phyloP scores from a whole-genome alignment of 2,329 filamentous ascomycete genomes.

The Alternaria triticimaculans region DNA sequence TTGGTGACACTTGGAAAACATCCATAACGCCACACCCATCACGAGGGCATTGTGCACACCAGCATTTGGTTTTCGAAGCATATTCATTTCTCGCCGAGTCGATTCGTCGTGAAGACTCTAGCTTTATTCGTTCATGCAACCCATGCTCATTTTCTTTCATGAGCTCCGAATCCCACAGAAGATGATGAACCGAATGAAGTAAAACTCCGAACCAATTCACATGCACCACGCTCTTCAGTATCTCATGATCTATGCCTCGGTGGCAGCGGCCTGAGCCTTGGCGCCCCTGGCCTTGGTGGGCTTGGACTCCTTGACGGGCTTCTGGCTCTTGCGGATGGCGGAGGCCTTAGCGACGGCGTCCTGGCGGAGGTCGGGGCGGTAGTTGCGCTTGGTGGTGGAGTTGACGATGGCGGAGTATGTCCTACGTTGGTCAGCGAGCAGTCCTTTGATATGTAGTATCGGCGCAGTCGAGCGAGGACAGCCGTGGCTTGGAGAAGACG shows the following conservation, averaged over 20 bases:
- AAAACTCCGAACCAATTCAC: constrained; percentile 22
- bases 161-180: constrained; percentile 19
- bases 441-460: background rate
- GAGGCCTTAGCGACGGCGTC: constrained; percentile 84
- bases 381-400: constrained; percentile 80
- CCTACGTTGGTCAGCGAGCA: constrained; percentile 50
- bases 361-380: constrained; percentile 65
- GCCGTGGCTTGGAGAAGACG: constrained; percentile 49
- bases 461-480: background rate
- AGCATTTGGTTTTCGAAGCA: constrained; percentile 12
- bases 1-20: background rate
- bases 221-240: constrained; percentile 14
- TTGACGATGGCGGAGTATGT: constrained; percentile 89
- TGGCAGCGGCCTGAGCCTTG: constrained; percentile 74
- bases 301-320: constrained; percentile 75
- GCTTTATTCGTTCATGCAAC: constrained; percentile 15
- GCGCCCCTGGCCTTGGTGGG: constrained; percentile 78
- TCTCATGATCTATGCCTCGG: constrained; percentile 35
- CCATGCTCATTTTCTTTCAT: constrained; percentile 17
- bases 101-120: constrained; percentile 16
- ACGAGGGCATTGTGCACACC: background rate
- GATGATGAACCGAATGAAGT: constrained; percentile 29
- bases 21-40: background rate
- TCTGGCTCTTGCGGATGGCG: constrained; percentile 81
- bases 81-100: constrained; percentile 18